A percentile compares a stretch with the other conserved stretches of the same genome.
phyloP scores from a whole-genome alignment of 352 stramenopile genomes.

The Globisporangium yorkense region DNA sequence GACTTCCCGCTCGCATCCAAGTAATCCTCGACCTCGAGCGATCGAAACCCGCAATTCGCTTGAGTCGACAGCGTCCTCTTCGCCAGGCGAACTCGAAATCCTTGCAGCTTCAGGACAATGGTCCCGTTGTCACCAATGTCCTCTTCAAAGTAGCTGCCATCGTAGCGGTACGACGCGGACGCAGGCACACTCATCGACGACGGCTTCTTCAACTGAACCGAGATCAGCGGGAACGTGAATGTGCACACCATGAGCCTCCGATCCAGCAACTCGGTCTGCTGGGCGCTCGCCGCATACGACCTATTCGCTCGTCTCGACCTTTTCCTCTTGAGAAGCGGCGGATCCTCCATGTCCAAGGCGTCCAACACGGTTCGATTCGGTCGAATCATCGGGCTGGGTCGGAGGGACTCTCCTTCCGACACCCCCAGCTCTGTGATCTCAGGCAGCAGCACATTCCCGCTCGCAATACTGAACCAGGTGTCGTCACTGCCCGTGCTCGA shows the following conservation, averaged over 20 bases:
- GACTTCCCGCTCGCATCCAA: conserved; percentile 51
- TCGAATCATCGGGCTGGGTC: background rate
- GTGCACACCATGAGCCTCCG: conserved; percentile 70
- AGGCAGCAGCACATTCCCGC: conserved; percentile 26
- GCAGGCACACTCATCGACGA: conserved; percentile 29
- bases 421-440: background rate
- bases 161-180: conserved; percentile 54
- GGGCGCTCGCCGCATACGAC: conserved; percentile 3
- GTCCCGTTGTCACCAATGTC: conserved; percentile 56
- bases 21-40: conserved; percentile 76
- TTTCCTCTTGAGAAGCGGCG: conserved; percentile 17
- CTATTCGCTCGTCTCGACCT: conserved; percentile 20
- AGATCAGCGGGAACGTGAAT: conserved; percentile 77
- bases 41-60: conserved; percentile 58
- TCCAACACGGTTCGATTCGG: conserved; percentile 2
- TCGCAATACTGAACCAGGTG: conserved; percentile 87
- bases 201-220: conserved; percentile 77
- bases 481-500: conserved; percentile 83
- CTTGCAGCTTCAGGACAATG: conserved; percentile 73
- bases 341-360: background rate
- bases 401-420: background rate
- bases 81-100: conserved; percentile 68
- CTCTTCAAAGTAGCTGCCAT: conserved; percentile 53
- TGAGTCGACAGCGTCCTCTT: conserved; percentile 82
- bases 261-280: conserved; percentile 52